Evolutionary conservation across 768 basidiomycete species (phyloP), one percentile per base, ranked within the genome.

Genomic region (Phylloporus arenicola): DNA sequence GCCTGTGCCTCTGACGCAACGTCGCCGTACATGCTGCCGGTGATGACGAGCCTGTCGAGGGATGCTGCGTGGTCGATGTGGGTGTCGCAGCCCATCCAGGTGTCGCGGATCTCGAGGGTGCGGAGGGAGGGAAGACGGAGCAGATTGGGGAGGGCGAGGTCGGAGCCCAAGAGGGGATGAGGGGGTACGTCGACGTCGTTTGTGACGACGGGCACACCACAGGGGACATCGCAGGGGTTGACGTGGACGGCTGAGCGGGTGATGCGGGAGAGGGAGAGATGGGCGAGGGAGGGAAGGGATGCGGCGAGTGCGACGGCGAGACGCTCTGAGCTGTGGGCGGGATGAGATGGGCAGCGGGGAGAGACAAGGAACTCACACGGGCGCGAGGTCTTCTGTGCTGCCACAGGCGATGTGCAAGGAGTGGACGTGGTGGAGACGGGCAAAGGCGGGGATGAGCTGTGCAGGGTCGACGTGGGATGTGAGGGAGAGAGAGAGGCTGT

Each of bases 271-370:
- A 88, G 70, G 5, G 76, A 70, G 44, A 88, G 74, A 43, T 78
- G 72, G 41, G 75, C 63, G 41, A 88, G 75, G 58, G 71, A 67
- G 13, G 78, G 78, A 4, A 81, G 65, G 1, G 79, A 78, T 2
- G 80, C 78, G 0, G 84, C 84, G 53, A 88, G 81, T 6, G 80
- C 76, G 14, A 87, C 85, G 48, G 79, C 82, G 1, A 86, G 72
- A 22, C 86, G 74, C 61, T 88, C 86, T 67, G 65, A 70, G 19
- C 64, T 61, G 50, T 13, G 1, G 37, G 31, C 10, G 16, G 10
- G 52, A 37, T 64, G 19, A 53, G 48, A 42, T 6, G 16, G 11
- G 11, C 25, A 16, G 45, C 40, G n/a, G 4, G 40, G 6, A 3
- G 0, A 17, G 16, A 2, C 3, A n/a, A 5, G 25, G 11, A 4